These are phyloP conservation scores for Murraya koenigii DNA, from an alignment of 345 rosid genomes.

Conservation along the genomic window DNA sequence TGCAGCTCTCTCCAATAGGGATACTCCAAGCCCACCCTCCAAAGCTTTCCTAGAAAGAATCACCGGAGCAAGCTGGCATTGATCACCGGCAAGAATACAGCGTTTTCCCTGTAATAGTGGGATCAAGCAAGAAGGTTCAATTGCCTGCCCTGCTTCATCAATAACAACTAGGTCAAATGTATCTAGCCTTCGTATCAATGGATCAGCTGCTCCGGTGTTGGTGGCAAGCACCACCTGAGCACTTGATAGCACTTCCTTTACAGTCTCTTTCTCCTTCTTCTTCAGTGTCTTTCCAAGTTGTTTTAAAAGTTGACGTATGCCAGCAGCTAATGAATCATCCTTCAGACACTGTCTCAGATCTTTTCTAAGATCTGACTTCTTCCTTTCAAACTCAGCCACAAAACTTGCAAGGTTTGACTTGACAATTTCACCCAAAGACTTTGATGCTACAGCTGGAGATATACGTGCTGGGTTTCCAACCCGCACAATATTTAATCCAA, in stretches of 20 bases:
- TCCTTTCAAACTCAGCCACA: conserved; percentile 69
- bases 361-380: conserved; percentile 80
- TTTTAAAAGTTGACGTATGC: conserved; percentile 93
- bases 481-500: conserved; percentile 73
- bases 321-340: conserved; percentile 95
- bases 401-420: conserved; percentile 66
- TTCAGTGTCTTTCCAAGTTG: conserved; percentile 83
- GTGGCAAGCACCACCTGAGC: conserved; percentile 95
- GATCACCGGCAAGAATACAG: conserved; percentile 90
- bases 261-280: conserved; percentile 89
- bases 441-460: conserved; percentile 80
- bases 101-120: conserved; percentile 92
- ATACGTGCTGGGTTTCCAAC: conserved; percentile 96
- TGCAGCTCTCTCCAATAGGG: conserved; percentile 82
- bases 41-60: conserved; percentile 82
- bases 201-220: conserved; percentile 95
- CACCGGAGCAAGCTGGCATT: conserved; percentile 93
- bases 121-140: conserved; percentile 96
- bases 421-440: conserved; percentile 83
- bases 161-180: conserved; percentile 87
- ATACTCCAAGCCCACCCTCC: conserved; percentile 89
- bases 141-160: conserved; percentile 97
- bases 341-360: conserved; percentile 75
- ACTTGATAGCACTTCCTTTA: conserved; percentile 69
- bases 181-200: conserved; percentile 68